These are phyloP conservation scores for Trichocladium uniseriatum DNA, from an alignment of 495 filamentous ascomycete genomes.

Conservation along the genomic window DNA sequence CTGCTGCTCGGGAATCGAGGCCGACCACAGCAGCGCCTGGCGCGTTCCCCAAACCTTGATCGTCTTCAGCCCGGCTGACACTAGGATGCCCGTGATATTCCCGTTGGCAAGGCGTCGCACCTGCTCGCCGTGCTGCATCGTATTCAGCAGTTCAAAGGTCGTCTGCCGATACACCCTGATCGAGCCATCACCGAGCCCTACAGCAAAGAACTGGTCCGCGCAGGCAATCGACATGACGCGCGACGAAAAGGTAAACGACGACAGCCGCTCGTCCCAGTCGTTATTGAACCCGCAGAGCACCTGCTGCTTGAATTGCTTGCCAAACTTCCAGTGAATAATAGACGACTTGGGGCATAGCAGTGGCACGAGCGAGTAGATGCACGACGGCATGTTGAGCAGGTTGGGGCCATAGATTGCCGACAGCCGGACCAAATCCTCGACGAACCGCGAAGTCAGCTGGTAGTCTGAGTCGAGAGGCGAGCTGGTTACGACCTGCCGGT, in stretches of 20 bases:
- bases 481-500: not conserved
- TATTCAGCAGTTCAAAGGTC: conserved; percentile 14
- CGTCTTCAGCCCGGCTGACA: conserved; percentile 7
- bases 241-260: conserved; percentile 4
- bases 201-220: conserved; percentile 10
- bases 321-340: conserved; percentile 14
- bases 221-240: conserved; percentile 15
- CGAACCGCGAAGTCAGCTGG: conserved; percentile 2
- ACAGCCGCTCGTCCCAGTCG: conserved; percentile 19
- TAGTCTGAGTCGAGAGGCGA: conserved; percentile 13
- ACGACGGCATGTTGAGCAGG: conserved; percentile 11
- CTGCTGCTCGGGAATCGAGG: conserved; percentile 10
- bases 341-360: conserved; percentile 13
- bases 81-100: conserved; percentile 3
- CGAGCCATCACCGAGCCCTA: conserved; percentile 11
- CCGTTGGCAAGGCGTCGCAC: conserved; percentile 11
- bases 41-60: conserved; percentile 14
- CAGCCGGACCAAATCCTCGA: conserved; percentile 13
- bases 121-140: conserved; percentile 13
- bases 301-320: conserved; percentile 10
- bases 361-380: conserved; percentile 14
- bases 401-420: conserved; percentile 15
- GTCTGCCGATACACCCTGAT: conserved; percentile 13
- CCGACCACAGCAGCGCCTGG: conserved; percentile 11
- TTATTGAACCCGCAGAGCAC: conserved; percentile 12